Conservation (phyloP, 345 rosid species). For the Ceriops zippeliana region DNA sequence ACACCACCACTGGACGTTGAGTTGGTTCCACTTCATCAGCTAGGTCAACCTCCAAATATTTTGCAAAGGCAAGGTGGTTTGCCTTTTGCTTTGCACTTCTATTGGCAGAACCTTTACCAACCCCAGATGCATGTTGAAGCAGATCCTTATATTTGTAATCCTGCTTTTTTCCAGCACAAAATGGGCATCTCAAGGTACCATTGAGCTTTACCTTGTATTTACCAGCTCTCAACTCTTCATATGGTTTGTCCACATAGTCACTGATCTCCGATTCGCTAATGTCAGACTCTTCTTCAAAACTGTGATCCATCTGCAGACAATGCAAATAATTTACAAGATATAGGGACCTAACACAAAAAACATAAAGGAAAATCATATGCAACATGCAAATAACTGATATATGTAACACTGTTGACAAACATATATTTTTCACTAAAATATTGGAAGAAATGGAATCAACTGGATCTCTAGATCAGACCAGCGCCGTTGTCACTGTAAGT, state of each 20-base stretch:
- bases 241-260: slow-evolving; percentile 55
- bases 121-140: slow-evolving; percentile 84
- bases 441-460: too few species aligned
- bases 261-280: slow-evolving; percentile 75
- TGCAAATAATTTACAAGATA: too few species aligned
- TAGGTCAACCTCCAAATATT: slow-evolving; percentile 57
- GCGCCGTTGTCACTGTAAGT: too few species aligned
- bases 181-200: slow-evolving; percentile 69
- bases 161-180: slow-evolving; percentile 82
- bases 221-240: slow-evolving; percentile 44
- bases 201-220: slow-evolving; percentile 55
- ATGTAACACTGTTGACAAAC: too few species aligned
- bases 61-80: slow-evolving; percentile 69
- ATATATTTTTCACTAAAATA: too few species aligned
- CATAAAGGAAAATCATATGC: too few species aligned
- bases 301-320: slow-evolving; percentile 40
- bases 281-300: slow-evolving; percentile 77
- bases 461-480: too few species aligned
- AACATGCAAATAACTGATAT: too few species aligned
- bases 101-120: slow-evolving; percentile 69
- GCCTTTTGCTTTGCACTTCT: slow-evolving; percentile 74
- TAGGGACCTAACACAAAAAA: too few species aligned
- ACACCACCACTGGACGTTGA: slow-evolving; percentile 21
- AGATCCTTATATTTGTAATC: slow-evolving; percentile 72
- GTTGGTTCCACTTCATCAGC: slow-evolving; percentile 43